phyloP scores from a whole-genome alignment of 495 filamentous ascomycete genomes.

The Penicillium lagena region DNA sequence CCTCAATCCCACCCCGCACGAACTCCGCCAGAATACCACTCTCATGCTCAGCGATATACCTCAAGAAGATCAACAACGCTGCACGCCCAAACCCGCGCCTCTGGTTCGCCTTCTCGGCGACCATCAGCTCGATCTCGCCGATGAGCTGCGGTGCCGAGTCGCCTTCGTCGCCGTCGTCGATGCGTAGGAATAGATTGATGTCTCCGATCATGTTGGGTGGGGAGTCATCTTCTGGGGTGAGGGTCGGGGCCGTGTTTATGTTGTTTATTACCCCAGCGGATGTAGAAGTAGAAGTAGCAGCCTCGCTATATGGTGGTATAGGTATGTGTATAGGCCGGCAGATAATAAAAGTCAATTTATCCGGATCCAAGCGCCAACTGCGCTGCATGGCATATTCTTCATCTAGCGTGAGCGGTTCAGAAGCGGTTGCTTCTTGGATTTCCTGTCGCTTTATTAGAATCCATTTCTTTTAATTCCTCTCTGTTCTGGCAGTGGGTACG shows the following conservation, averaged over 20 bases:
- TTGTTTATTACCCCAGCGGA: too few species aligned
- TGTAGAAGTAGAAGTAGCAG: too few species aligned
- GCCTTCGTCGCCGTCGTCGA: slow-evolving; percentile 38
- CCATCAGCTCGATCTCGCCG: slow-evolving; percentile 87
- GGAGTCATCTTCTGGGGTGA: slow-evolving; percentile 39
- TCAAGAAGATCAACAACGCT: slow-evolving; percentile 59
- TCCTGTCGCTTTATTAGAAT: slow-evolving; percentile 38
- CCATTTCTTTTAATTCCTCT: background rate
- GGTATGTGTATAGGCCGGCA: slow-evolving; percentile 19
- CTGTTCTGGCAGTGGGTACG: background rate
- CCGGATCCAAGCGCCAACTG: slow-evolving; percentile 69
- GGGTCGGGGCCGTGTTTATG: slow-evolving; percentile 2
- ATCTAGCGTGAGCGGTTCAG: slow-evolving; percentile 66
- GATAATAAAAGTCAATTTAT: slow-evolving; percentile 43
- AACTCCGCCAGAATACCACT: slow-evolving; percentile 56
- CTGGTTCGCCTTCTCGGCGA: slow-evolving; percentile 54
- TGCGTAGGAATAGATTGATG: slow-evolving; percentile 74
- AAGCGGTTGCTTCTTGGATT: slow-evolving; percentile 78
- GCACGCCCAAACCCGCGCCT: slow-evolving; percentile 60
- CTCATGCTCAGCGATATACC: slow-evolving; percentile 50
- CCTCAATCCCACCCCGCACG: slow-evolving; percentile 12
- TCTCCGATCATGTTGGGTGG: slow-evolving; percentile 69
- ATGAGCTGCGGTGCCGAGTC: slow-evolving; percentile 37
- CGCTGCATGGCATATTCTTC: slow-evolving; percentile 84
- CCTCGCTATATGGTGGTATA: background rate